phyloP scores from a whole-genome alignment of 2,329 filamentous ascomycete species.

The Aciculosporium take region DNA sequence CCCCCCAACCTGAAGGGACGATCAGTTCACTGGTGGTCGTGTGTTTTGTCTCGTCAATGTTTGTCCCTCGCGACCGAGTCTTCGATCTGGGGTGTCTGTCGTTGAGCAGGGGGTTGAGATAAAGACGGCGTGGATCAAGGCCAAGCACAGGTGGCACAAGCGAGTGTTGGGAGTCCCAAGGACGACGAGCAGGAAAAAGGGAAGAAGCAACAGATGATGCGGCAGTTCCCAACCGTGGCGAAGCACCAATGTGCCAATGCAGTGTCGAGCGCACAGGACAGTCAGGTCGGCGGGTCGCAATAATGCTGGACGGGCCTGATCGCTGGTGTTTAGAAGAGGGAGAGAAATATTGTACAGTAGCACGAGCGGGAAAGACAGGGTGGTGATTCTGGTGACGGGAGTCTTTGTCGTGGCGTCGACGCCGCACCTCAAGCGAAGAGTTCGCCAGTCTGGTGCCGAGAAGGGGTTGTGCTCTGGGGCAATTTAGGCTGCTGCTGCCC shows the following conservation, averaged over 20 bases:
- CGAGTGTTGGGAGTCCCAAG: slow-evolving; percentile 1
- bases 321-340: neutral
- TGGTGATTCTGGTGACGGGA: no score
- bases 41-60: neutral
- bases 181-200: neutral
- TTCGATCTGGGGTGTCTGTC: slow-evolving; percentile 10
- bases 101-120: neutral
- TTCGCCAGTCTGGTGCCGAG: neutral
- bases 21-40: neutral
- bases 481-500: neutral
- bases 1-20: slow-evolving; percentile 2
- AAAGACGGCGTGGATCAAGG: slow-evolving; percentile 2
- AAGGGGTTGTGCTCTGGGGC: neutral
- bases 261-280: slow-evolving; percentile 1
- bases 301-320: neutral
- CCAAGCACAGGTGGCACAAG: slow-evolving; percentile 1
- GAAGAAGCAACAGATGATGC: neutral
- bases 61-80: neutral
- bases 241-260: neutral
- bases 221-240: neutral
- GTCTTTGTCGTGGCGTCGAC: neutral
- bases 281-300: neutral
- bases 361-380: neutral
- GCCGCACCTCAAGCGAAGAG: neutral
- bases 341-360: neutral